phyloP scores from a whole-genome alignment of 2,329 filamentous ascomycete species.

The Fusarium decemcellulare region DNA sequence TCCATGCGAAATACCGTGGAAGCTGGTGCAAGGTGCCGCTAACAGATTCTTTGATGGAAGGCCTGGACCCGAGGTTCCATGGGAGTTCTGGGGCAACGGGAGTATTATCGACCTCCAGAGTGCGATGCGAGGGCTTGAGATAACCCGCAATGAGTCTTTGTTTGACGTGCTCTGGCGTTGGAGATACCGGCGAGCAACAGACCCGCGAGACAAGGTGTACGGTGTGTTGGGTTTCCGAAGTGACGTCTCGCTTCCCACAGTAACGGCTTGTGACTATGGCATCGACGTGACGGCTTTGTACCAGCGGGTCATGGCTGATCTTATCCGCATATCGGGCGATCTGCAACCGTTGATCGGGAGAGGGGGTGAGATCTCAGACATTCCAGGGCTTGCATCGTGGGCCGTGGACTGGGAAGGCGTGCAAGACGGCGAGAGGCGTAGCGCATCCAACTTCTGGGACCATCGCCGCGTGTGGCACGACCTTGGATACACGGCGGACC shows the following conservation, averaged over 20 bases:
- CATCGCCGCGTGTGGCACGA: slow-evolving; percentile 1
- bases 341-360: slow-evolving; percentile 1
- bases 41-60: neutral
- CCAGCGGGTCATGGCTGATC: slow-evolving; percentile 3
- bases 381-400: slow-evolving; percentile 8
- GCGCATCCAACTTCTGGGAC: neutral
- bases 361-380: slow-evolving; percentile 19
- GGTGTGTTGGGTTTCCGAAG: neutral
- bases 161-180: slow-evolving; percentile 11
- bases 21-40: neutral
- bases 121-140: neutral
- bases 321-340: neutral
- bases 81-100: neutral
- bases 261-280: neutral
- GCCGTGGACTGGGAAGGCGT: slow-evolving; percentile 2
- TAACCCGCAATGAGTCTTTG: neutral
- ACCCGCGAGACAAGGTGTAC: slow-evolving; percentile 9
- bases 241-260: neutral
- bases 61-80: neutral
- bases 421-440: neutral
- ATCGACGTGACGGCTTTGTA: neutral
- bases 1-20: neutral
- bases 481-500: neutral
- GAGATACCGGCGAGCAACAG: slow-evolving; percentile 3
- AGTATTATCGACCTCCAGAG: neutral